Evolutionary conservation across 2,329 filamentous ascomycete genomes (phyloP).

Genomic region (Arthrobotrys musiformis): DNA sequence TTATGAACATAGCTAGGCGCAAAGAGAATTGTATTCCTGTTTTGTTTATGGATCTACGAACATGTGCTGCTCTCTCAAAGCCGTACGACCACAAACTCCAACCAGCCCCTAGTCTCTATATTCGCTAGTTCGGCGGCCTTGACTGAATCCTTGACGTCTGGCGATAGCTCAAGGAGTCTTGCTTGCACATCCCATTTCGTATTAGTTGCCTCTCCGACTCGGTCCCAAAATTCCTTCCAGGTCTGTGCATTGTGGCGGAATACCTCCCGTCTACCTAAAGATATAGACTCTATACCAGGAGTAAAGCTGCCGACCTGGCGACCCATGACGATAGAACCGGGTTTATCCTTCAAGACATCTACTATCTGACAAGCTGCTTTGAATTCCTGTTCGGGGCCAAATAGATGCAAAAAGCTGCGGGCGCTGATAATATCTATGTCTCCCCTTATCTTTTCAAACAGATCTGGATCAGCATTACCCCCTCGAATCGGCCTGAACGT

Average conservation of each 20-base stretch:
- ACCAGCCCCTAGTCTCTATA: constrained; percentile 18
- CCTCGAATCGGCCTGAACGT: constrained; percentile 13
- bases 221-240: constrained; percentile 62
- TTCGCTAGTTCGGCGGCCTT: not conserved
- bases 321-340: constrained; percentile 61
- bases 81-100: constrained; percentile 39
- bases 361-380: constrained; percentile 59
- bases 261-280: constrained; percentile 55
- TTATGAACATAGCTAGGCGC: too few relatives aligned
- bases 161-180: constrained; percentile 23
- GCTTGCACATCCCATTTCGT: constrained; percentile 46
- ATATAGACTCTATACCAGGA: constrained; percentile 52
- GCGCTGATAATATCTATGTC: constrained; percentile 60
- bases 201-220: constrained; percentile 28
- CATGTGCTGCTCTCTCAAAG: not conserved
- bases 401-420: constrained; percentile 61
- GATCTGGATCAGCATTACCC: constrained; percentile 26
- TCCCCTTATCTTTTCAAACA: constrained; percentile 57
- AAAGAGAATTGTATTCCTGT: too few relatives aligned
- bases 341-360: constrained; percentile 59
- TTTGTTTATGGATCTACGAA: too few relatives aligned
- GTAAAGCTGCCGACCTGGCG: constrained; percentile 57
- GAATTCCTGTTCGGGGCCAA: constrained; percentile 60
- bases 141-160: constrained; percentile 8
- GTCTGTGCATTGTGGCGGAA: constrained; percentile 61